phyloP scores from a whole-genome alignment of 441 rosid genomes.

The Melastoma candidum region DNA sequence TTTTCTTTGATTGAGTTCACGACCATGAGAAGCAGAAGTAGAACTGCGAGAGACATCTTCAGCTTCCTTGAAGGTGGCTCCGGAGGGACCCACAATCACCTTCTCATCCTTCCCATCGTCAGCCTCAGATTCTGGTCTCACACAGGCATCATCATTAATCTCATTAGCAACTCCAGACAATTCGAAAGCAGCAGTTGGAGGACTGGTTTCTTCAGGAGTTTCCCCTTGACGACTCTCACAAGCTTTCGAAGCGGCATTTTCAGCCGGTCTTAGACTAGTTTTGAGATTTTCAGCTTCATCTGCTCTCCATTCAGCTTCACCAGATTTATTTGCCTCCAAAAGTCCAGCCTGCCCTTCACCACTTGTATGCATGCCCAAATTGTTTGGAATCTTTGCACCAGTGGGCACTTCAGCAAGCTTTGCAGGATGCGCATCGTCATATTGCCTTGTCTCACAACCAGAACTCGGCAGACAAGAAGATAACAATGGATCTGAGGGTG shows the following conservation, averaged over 20 bases:
- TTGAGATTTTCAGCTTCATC: too few relatives aligned
- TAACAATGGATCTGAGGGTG: slow-evolving; percentile 25
- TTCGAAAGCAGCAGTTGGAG: too few relatives aligned
- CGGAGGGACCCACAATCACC: slow-evolving; percentile 22
- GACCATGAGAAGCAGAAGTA: slow-evolving; percentile 29
- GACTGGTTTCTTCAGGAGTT: too few relatives aligned
- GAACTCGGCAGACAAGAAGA: slow-evolving; percentile 28
- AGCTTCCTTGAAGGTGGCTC: slow-evolving; percentile 21
- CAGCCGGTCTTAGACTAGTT: too few relatives aligned
- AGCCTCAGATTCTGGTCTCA: slow-evolving; percentile 26
- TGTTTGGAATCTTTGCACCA: slow-evolving; percentile 24
- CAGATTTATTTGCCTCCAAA: too few relatives aligned
- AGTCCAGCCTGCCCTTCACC: slow-evolving; percentile 5
- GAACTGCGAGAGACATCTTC: slow-evolving; percentile 30
- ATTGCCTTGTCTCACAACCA: slow-evolving; percentile 27
- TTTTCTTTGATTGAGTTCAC: slow-evolving; percentile 25
- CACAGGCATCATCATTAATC: slow-evolving; percentile 13
- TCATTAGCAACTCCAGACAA: too few relatives aligned
- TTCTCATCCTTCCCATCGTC: slow-evolving; percentile 21
- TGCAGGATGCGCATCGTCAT: slow-evolving; percentile 27
- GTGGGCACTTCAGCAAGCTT: slow-evolving; percentile 19
- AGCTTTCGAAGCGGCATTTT: too few relatives aligned
- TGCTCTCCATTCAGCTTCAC: too few relatives aligned
- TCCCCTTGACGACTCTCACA: too few relatives aligned
- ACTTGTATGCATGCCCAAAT: slow-evolving; percentile 24